phyloP scores from a whole-genome alignment of 768 basidiomycete species.

The Gymnopilus junonius region DNA sequence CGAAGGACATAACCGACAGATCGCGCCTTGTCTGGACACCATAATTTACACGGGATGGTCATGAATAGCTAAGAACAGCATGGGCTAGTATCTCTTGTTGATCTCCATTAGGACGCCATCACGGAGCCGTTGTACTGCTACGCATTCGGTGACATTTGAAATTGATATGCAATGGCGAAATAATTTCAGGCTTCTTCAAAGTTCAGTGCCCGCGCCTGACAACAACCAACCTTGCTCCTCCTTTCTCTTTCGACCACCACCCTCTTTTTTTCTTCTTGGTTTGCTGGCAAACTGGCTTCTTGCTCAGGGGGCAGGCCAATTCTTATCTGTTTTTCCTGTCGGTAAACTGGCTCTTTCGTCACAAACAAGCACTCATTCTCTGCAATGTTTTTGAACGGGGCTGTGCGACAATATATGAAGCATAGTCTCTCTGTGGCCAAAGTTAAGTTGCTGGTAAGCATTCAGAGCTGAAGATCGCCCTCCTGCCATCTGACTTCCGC shows the following conservation, averaged over 20 bases:
- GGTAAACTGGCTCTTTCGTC: background rate
- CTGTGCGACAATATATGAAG: constrained; percentile 20
- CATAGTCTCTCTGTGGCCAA: constrained; percentile 24
- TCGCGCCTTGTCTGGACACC: background rate
- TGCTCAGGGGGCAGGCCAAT: background rate
- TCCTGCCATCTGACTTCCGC: background rate
- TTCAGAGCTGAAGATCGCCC: background rate
- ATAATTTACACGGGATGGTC: background rate
- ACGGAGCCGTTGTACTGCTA: background rate
- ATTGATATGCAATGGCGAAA: background rate
- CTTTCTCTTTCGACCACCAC: background rate
- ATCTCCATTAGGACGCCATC: background rate
- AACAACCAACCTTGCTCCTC: background rate
- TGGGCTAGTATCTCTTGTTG: background rate
- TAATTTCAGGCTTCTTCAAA: background rate
- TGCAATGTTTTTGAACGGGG: background rate
- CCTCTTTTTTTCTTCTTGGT: background rate
- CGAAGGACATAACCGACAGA: background rate
- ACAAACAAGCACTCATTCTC: background rate
- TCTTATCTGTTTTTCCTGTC: background rate
- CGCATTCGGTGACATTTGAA: constrained; percentile 1
- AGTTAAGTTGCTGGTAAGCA: constrained; percentile 32
- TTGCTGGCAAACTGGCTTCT: constrained; percentile 4
- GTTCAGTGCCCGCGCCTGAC: background rate
- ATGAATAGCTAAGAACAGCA: background rate